These are phyloP conservation scores for Quillaja saponaria DNA, from an alignment of 306 rosid genomes.

Conservation along the genomic window DNA sequence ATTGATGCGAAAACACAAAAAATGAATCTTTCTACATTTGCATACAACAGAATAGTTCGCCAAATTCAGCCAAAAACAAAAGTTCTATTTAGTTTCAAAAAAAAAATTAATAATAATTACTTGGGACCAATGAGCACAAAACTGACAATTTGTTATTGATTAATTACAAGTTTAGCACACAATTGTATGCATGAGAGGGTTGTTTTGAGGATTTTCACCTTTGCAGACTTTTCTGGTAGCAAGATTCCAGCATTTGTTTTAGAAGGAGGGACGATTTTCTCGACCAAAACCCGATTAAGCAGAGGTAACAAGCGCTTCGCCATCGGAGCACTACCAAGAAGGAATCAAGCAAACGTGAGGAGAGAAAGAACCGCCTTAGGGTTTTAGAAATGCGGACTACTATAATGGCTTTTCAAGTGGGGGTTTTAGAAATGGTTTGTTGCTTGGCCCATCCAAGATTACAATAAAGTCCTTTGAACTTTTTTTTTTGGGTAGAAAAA, in stretches of 20 bases:
- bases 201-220: conserved; percentile 39
- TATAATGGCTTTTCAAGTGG: conserved; percentile 4
- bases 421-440: conserved; percentile 46
- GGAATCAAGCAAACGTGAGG: not conserved
- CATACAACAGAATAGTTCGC: not conserved
- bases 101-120: no score
- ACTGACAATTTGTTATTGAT: conserved; percentile 15
- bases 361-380: not conserved
- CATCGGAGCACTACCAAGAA: conserved; percentile 31
- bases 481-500: no score
- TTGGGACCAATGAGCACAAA: not conserved
- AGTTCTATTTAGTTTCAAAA: not conserved
- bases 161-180: not conserved
- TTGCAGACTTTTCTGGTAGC: conserved; percentile 59
- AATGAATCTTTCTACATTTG: not conserved
- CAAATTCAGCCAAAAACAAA: conserved; percentile 1
- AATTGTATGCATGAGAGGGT: conserved; percentile 18
- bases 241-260: conserved; percentile 64
- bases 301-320: conserved; percentile 73
- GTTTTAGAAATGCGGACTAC: not conserved
- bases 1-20: not conserved
- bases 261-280: conserved; percentile 68
- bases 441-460: not conserved
- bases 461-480: not conserved
- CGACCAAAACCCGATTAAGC: conserved; percentile 71